phyloP scores from a whole-genome alignment of 1,284 basidiomycete genomes.

The Cutaneotrichosporon dermatis region DNA sequence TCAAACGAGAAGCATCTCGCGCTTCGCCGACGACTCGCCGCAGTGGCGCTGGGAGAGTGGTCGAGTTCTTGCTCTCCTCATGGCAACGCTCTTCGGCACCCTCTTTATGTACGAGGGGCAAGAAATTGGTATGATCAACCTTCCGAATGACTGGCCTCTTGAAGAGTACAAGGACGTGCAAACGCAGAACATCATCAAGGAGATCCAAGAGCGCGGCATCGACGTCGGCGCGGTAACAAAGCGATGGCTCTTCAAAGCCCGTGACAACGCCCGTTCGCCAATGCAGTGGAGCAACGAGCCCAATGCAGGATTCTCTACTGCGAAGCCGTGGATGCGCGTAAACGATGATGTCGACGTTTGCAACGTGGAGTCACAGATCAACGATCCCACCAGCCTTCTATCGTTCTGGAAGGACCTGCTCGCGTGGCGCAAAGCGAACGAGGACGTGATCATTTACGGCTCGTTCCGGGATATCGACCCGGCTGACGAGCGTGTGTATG shows the following conservation, averaged over 20 bases:
- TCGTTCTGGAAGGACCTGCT: slow-evolving; percentile 61
- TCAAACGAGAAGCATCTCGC: slow-evolving; percentile 57
- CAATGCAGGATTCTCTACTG: slow-evolving; percentile 62
- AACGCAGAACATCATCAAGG: slow-evolving; percentile 5
- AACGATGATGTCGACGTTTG: slow-evolving; percentile 63
- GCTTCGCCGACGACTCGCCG: slow-evolving; percentile 61
- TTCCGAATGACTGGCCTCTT: slow-evolving; percentile 62
- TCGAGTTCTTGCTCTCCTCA: slow-evolving; percentile 62
- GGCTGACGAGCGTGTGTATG: slow-evolving; percentile 56
- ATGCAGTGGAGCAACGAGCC: slow-evolving; percentile 55
- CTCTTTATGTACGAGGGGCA: slow-evolving; percentile 70
- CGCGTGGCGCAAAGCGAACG: slow-evolving; percentile 56
- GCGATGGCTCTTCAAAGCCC: slow-evolving; percentile 51
- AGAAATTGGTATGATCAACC: slow-evolving; percentile 66
- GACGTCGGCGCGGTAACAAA: neutral
- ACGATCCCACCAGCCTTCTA: slow-evolving; percentile 55
- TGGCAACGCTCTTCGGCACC: slow-evolving; percentile 62
- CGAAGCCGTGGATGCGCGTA: slow-evolving; percentile 68
- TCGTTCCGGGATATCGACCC: slow-evolving; percentile 55
- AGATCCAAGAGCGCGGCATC: slow-evolving; percentile 3
- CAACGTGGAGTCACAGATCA: slow-evolving; percentile 58
- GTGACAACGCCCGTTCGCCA: slow-evolving; percentile 60
- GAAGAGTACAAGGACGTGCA: slow-evolving; percentile 64
- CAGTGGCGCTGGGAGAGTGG: slow-evolving; percentile 57
- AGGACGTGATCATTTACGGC: slow-evolving; percentile 58